Evolutionary conservation across 768 basidiomycete species (phyloP), one percentile per base, ranked within the genome.

Genomic region (Boletus sensibilis): DNA sequence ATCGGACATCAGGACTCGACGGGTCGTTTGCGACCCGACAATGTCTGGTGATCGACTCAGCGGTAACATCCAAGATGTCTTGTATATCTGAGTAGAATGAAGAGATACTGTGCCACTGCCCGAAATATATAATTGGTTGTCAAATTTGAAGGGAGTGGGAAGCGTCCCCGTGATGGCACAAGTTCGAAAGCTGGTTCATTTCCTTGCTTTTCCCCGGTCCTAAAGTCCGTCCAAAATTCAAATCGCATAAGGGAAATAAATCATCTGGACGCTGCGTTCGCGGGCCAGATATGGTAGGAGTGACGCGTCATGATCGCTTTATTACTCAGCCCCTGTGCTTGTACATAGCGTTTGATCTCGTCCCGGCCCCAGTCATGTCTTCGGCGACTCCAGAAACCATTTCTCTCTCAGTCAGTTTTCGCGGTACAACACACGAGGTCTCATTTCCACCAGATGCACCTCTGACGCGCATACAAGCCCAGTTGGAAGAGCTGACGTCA

Each of bases 401-500:
- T 18, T 52, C 56, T 2, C 11, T 71, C 23, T 57, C 61, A 2
- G 65, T 88, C 53, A 62, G 73, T 25, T 78, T 81, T 64, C 81
- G 85, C 4, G 84, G 86, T 3, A 68, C 63, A 40, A 62, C 72
- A 1, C 74, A 87, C 64, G 47, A 66, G 2, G 59, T 90, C n/a
- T 76, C 79, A 0, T 62, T 87, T 0, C 72, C 74, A n/a, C 69
- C 78, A 0, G 75, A 83, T 40, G 75, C 74, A 46, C 79, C 87
- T 3, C 64, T 92, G n/a, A 68, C 74, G 2, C 66, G 64, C 11
- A 74, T 92, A 2, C 79, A 84, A 51, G 61, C 73, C 1, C 76
- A 66, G 31, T 65, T 91, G 5, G 82, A 86, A 65, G 79, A 84
- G 59, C 76, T 89, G 29, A 91, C 88, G 2, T 76, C 78, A 25